A percentile compares a stretch with the other conserved stretches of the same genome.
Evolutionary conservation across 805 yeast species (phyloP).

Genomic region (Cyberlindnera xylosilytica): DNA sequence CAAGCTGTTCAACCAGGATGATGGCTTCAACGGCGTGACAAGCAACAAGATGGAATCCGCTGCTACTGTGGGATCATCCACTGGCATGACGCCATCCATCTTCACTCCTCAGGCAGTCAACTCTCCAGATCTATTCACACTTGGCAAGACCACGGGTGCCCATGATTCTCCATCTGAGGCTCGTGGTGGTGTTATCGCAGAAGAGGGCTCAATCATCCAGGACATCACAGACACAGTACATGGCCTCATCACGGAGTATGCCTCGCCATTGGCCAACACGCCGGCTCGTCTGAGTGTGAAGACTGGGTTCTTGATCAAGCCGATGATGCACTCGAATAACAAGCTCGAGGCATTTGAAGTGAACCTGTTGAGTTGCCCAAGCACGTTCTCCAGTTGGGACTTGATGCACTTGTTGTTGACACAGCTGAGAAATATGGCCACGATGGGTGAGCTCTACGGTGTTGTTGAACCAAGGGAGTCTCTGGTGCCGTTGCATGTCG

Average conservation of each 20-base stretch:
- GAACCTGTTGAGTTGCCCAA: conserved; percentile 70
- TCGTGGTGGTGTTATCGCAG: conserved; percentile 3
- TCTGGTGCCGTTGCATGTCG: conserved; percentile 70
- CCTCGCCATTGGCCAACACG: conserved; percentile 67
- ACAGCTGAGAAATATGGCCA: conserved; percentile 60
- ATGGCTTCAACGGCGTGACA: conserved; percentile 11
- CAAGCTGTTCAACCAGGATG: conserved; percentile 30
- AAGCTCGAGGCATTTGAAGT: conserved; percentile 49
- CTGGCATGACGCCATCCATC: conserved; percentile 27
- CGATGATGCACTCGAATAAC: conserved; percentile 27
- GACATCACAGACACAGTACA: conserved; percentile 50
- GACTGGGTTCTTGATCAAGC: conserved; percentile 63
- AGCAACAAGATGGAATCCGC: conserved; percentile 17
- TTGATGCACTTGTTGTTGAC: conserved; percentile 52
- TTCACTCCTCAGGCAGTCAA: conserved; percentile 28
- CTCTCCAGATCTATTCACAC: conserved; percentile 27
- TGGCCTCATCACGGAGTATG: conserved; percentile 55
- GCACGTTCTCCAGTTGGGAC: conserved; percentile 53
- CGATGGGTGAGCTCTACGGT: conserved; percentile 35
- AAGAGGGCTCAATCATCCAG: conserved; percentile 32
- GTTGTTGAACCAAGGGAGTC: conserved; percentile 33
- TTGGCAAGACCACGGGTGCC: conserved; percentile 6
- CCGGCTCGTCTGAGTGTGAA: conserved; percentile 68
- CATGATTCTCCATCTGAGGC: conserved; percentile 21
- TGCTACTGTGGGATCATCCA: conserved; percentile 27